These are phyloP conservation scores for Aspergillus clavatus DNA, from an alignment of 2,329 filamentous ascomycete genomes.

Conservation along the genomic window DNA sequence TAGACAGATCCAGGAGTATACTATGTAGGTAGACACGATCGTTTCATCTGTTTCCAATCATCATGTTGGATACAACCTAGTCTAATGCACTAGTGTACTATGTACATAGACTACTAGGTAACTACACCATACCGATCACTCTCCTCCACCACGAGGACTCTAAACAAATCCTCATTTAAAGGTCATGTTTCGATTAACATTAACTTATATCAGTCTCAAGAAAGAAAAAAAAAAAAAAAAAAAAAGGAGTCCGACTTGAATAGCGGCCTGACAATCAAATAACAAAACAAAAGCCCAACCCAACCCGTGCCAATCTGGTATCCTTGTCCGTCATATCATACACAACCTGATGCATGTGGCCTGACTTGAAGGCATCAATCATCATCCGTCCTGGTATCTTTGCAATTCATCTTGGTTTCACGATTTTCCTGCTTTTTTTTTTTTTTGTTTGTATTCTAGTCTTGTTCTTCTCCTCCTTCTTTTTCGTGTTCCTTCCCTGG, in stretches of 20 bases:
- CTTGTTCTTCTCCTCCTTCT: conserved; percentile 2
- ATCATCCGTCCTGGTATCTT: conserved; percentile 3
- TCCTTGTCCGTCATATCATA: background rate
- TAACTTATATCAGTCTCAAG: conserved; percentile 1
- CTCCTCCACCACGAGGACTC: too few relatives aligned
- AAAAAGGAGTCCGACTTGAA: too few relatives aligned
- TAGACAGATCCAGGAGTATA: too few relatives aligned
- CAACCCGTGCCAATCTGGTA: conserved; percentile 1
- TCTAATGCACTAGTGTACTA: too few relatives aligned
- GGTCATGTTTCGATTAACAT: background rate
- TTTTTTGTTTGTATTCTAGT: background rate
- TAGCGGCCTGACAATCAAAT: conserved; percentile 6
- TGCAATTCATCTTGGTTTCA: background rate
- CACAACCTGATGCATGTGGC: background rate
- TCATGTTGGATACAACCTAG: too few relatives aligned
- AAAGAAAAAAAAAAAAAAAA: conserved; percentile 4
- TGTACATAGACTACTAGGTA: too few relatives aligned
- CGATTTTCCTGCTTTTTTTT: conserved; percentile 1
- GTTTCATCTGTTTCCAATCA: too few relatives aligned
- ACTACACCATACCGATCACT: too few relatives aligned
- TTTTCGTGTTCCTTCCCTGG: conserved; percentile 1
- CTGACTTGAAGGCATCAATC: background rate
- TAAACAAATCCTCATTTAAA: too few relatives aligned
- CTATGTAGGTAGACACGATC: too few relatives aligned
- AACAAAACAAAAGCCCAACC: conserved; percentile 5